Evolutionary conservation across 192 early-diverging fungal genomes (phyloP), one percentile per base, ranked within the genome.

Genomic region (Irineochytrium annulatum): DNA sequence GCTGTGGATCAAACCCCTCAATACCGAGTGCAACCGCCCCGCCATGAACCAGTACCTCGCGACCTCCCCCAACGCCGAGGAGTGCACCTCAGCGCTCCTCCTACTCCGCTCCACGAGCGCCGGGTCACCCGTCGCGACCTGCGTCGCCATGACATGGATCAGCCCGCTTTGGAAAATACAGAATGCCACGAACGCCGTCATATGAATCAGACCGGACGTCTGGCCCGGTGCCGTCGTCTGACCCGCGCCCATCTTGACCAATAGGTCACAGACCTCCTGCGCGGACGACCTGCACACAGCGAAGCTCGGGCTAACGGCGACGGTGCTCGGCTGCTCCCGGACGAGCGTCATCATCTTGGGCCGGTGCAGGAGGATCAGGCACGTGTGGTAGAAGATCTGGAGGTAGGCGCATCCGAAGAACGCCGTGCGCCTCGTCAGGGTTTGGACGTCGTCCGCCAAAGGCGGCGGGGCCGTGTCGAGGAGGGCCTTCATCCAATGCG

Each of bases 351-450:
- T 61, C 67, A 73, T 64, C 45, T 57, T 65, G 29, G 74, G 74
- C 4, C 67, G 67, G 48, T 76, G 70, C 2, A 76, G 67, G 17
- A 76, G 30, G 59, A 76, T 67, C 3, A 63, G 44, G 54, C 63
- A 65, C 0, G 60, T 55, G 63, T 73, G 67, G 63, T 73, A 76
- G 37, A 68, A 66, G 16, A 75, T 63, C 32, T 68, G 65, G 3
- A 69, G 48, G 58, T 72, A 41, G 37, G 37, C 37, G n/a, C 8
- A 8, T 53, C 32, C 22, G 26, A 19, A 43, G 13, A 35, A 17
- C 13, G 14, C 55, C 16, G 53, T 34, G 59, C n/a, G 29, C n/a
- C 61, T 16, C 37, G 14, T 34, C 57, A 20, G 3, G 33, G 16
- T 29, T 60, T 44, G n/a, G n/a, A n/a, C n/a, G n/a, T n/a, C n/a